These are phyloP conservation scores for Penicillium sp. DNA, from an alignment of 2,329 filamentous ascomycete species.

Conservation along the genomic window DNA sequence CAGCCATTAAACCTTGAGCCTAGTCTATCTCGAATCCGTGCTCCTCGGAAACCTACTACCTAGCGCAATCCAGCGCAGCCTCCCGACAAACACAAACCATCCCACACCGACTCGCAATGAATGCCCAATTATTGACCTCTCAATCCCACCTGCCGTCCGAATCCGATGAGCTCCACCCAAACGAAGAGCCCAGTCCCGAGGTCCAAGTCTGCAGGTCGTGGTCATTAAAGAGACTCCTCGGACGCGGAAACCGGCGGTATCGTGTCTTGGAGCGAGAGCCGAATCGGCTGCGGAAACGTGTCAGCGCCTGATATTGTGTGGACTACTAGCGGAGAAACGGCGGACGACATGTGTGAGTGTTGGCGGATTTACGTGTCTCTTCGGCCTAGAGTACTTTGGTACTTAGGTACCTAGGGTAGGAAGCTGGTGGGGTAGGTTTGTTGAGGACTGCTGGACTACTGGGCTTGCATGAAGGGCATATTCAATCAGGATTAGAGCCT, in stretches of 20 bases:
- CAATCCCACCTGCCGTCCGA: slow-evolving; percentile 1
- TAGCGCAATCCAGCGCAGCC: background rate
- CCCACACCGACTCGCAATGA: slow-evolving; percentile 8
- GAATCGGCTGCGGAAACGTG: slow-evolving; percentile 25
- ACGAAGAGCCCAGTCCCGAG: background rate
- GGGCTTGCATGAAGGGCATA: too few species aligned
- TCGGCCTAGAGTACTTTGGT: background rate
- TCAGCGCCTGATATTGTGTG: slow-evolving; percentile 7
- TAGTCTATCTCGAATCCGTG: background rate
- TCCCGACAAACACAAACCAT: background rate
- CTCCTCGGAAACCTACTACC: background rate
- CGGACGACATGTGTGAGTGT: background rate
- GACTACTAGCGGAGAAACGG: background rate
- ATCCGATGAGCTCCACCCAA: background rate
- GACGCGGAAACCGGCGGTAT: slow-evolving; percentile 21
- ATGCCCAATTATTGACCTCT: slow-evolving; percentile 20
- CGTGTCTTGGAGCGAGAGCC: slow-evolving; percentile 22
- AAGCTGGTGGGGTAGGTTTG: background rate
- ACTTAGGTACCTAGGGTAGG: background rate
- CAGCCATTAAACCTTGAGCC: background rate
- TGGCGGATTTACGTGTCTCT: background rate
- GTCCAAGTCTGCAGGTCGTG: slow-evolving; percentile 13
- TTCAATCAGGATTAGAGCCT: background rate
- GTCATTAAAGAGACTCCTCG: slow-evolving; percentile 23
- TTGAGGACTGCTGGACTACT: background rate